Evolutionary conservation across 495 filamentous ascomycete genomes (phyloP).

Genomic region (Xylaria cubensis): DNA sequence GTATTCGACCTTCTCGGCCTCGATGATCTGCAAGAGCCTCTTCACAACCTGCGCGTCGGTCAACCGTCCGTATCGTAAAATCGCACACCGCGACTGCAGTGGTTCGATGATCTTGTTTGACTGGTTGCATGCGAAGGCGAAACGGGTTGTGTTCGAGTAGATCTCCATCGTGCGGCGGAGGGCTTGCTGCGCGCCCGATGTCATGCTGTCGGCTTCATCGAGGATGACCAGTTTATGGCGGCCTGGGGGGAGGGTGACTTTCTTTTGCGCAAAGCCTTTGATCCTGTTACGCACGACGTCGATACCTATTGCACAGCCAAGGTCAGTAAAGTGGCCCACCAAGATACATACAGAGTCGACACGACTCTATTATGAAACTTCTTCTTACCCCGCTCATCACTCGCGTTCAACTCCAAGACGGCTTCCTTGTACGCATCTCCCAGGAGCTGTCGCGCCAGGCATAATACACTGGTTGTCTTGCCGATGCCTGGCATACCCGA

Average conservation of each 20-base stretch:
- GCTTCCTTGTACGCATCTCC: constrained; percentile 98
- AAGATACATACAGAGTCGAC: background rate
- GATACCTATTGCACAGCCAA: constrained; percentile 65
- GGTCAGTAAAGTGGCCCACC: background rate
- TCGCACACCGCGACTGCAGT: constrained; percentile 93
- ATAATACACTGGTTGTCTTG: constrained; percentile 96
- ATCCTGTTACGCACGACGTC: constrained; percentile 99
- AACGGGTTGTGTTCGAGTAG: constrained; percentile 93
- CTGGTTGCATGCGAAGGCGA: constrained; percentile 98
- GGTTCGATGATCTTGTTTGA: constrained; percentile 99
- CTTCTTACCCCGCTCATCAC: constrained; percentile 82
- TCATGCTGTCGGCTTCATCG: constrained; percentile 99
- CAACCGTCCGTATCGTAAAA: constrained; percentile 90
- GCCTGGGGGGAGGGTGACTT: constrained; percentile 90
- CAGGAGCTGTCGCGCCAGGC: constrained; percentile 88
- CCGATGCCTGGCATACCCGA: constrained; percentile 99
- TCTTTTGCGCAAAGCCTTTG: constrained; percentile 99
- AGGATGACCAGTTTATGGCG: constrained; percentile 97
- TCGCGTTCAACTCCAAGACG: constrained; percentile 93
- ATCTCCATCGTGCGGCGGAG: constrained; percentile 98
- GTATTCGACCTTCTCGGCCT: constrained; percentile 84
- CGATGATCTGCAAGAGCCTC: constrained; percentile 87
- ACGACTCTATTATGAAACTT: background rate
- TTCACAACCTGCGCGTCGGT: constrained; percentile 93
- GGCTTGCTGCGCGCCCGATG: constrained; percentile 92